Evolutionary conservation across 345 rosid species (phyloP).

Genomic region (Alliaria petiolata): DNA sequence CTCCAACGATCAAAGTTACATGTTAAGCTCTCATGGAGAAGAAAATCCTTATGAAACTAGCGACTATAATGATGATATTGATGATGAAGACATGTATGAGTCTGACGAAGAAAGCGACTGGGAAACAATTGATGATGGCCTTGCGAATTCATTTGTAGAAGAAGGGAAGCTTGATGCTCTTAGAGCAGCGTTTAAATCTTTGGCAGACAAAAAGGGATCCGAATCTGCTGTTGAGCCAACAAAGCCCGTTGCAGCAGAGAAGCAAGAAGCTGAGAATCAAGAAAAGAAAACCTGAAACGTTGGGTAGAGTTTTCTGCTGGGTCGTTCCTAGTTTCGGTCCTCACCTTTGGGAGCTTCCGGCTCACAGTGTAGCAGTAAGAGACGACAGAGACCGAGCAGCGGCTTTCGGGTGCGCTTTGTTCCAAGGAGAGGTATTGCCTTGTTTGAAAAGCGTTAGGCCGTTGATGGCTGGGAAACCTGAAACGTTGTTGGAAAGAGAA

Average conservation of each 20-base stretch:
- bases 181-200: too few relatives aligned
- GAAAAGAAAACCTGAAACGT: conserved; percentile 13
- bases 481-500: conserved; percentile 51
- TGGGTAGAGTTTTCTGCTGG: conserved; percentile 55
- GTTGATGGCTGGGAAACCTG: conserved; percentile 58
- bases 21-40: conserved; percentile 50
- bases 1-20: too few relatives aligned
- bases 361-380: conserved; percentile 39
- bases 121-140: conserved; percentile 42
- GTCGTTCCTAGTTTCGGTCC: conserved; percentile 63
- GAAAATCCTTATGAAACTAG: conserved; percentile 41
- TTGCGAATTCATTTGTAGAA: conserved; percentile 22
- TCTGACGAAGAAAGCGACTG: conserved; percentile 64
- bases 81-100: conserved; percentile 36
- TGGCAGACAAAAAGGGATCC: too few relatives aligned
- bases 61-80: conserved; percentile 22
- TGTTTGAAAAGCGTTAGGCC: conserved; percentile 44
- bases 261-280: conserved; percentile 27
- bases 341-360: conserved; percentile 68
- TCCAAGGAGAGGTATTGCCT: conserved; percentile 78
- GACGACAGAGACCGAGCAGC: conserved; percentile 33
- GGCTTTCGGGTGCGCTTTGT: conserved; percentile 69
- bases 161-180: conserved; percentile 53
- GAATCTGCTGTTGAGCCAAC: too few relatives aligned
- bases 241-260: conserved; percentile 16